Percentiles rank a stretch among this genome's conserved stretches.
These are phyloP conservation scores for Geotrichum restrictum DNA, from an alignment of 1,139 yeast genomes.

Conservation along the genomic window DNA sequence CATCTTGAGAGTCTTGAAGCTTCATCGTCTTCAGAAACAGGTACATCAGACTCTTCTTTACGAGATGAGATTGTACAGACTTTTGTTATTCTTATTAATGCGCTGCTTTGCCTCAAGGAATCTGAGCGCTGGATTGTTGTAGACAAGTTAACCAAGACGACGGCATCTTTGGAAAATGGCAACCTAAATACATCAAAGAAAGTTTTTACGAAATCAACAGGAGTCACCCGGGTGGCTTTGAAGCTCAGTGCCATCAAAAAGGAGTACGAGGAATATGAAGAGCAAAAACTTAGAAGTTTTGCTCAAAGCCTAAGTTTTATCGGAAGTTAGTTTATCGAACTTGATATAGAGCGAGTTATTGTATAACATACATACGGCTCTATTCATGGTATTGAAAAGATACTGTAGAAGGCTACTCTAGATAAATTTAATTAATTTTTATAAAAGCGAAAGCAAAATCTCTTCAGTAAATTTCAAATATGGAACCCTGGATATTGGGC, in stretches of 20 bases:
- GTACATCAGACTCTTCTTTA: slow-evolving; percentile 1
- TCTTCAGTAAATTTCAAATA: too few species aligned
- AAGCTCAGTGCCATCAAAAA: slow-evolving; percentile 9
- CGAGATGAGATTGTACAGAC: slow-evolving; percentile 21
- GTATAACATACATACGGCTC: too few species aligned
- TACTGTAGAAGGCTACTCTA: too few species aligned
- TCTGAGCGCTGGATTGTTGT: slow-evolving; percentile 34
- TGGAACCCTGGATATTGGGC: too few species aligned
- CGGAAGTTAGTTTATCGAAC: neutral
- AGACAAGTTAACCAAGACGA: slow-evolving; percentile 15
- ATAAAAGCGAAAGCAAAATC: too few species aligned
- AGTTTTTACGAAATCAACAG: neutral
- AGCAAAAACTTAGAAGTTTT: neutral
- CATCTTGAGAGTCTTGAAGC: slow-evolving; percentile 21
- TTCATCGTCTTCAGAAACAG: too few species aligned
- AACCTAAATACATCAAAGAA: neutral
- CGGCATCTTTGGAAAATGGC: neutral
- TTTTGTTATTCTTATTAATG: slow-evolving; percentile 32
- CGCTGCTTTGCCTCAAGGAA: slow-evolving; percentile 30
- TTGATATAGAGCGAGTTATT: too few species aligned
- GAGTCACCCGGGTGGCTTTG: slow-evolving; percentile 12
- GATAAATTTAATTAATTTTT: too few species aligned
- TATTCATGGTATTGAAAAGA: too few species aligned
- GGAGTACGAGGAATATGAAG: slow-evolving; percentile 3
- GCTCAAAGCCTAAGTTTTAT: neutral